Evolutionary conservation across 371 early-diverging fungal species (phyloP).

Genomic region (Quaeritorhiza haematococci): DNA sequence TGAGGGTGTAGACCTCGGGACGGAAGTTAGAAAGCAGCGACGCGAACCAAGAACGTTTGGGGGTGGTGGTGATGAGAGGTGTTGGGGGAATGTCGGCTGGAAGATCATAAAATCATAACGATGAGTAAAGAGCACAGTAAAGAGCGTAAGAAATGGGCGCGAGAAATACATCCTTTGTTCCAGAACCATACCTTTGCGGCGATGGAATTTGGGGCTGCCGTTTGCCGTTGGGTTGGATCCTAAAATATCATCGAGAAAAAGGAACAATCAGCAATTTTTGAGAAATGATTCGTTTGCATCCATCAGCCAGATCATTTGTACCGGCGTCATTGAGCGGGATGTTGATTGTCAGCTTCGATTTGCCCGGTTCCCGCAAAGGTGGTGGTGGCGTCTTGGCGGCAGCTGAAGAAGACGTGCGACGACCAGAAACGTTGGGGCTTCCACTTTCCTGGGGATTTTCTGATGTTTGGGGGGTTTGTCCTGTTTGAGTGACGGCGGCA

Average conservation of each 20-base stretch:
- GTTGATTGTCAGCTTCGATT: background rate
- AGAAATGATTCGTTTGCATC: too few species aligned
- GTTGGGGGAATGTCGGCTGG: conserved; percentile 17
- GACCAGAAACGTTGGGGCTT: too few species aligned
- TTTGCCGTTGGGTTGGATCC: conserved; percentile 4
- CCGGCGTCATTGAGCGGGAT: too few species aligned
- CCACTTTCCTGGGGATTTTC: too few species aligned
- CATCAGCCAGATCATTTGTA: too few species aligned
- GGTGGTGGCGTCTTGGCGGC: conserved; percentile 19
- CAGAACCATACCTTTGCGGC: conserved; percentile 18
- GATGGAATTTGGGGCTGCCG: conserved; percentile 34
- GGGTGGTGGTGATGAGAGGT: conserved; percentile 22
- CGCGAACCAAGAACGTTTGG: conserved; percentile 39
- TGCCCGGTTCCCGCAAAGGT: conserved; percentile 5
- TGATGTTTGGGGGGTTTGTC: too few species aligned
- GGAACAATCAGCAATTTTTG: too few species aligned
- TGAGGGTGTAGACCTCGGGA: conserved; percentile 23
- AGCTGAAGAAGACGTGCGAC: too few species aligned
- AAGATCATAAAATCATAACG: background rate
- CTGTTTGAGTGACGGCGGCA: too few species aligned
- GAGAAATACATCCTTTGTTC: too few species aligned
- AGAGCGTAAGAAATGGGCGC: too few species aligned
- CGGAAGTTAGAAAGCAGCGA: conserved; percentile 30
- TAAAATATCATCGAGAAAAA: too few species aligned
- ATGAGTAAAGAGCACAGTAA: background rate